Evolutionary conservation across 2,329 filamentous ascomycete species (phyloP).

Genomic region (Sporothrix humicola): DNA sequence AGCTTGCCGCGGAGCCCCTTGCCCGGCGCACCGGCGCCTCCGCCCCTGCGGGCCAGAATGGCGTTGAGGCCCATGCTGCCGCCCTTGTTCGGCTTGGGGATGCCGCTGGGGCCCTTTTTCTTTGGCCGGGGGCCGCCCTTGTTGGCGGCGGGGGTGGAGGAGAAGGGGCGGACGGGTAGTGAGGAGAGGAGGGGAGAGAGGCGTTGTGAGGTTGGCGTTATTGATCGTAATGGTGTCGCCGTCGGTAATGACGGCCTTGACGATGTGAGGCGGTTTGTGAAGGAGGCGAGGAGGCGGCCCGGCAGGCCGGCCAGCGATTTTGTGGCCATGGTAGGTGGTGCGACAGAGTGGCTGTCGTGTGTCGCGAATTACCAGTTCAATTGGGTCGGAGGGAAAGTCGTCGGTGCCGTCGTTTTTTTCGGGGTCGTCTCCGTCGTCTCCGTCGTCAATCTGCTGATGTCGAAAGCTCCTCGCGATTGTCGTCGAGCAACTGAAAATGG

Average conservation of each 20-base stretch:
- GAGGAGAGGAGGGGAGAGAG: background rate
- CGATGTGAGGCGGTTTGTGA: conserved; percentile 25
- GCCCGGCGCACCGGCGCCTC: background rate
- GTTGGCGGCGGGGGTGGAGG: background rate
- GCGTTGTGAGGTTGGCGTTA: background rate
- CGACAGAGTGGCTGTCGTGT: background rate
- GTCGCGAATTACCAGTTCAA: background rate
- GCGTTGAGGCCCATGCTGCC: background rate
- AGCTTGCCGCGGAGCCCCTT: background rate
- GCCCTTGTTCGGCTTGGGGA: background rate
- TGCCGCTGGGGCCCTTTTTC: background rate
- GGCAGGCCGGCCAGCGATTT: conserved; percentile 20
- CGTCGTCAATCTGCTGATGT: background rate
- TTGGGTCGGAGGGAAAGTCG: background rate
- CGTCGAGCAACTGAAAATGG: background rate
- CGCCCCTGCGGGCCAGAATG: background rate
- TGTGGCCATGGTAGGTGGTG: background rate
- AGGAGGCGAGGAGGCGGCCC: conserved; percentile 29
- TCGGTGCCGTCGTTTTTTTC: background rate
- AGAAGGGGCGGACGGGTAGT: conserved; percentile 20
- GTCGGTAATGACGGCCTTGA: background rate
- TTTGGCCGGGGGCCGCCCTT: too few relatives aligned
- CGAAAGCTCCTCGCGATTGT: conserved; percentile 2
- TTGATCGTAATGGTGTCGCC: background rate
- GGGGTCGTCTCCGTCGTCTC: too few relatives aligned